These are phyloP conservation scores for Xylariaceae sp. DNA, from an alignment of 2,329 filamentous ascomycete species.

Conservation along the genomic window DNA sequence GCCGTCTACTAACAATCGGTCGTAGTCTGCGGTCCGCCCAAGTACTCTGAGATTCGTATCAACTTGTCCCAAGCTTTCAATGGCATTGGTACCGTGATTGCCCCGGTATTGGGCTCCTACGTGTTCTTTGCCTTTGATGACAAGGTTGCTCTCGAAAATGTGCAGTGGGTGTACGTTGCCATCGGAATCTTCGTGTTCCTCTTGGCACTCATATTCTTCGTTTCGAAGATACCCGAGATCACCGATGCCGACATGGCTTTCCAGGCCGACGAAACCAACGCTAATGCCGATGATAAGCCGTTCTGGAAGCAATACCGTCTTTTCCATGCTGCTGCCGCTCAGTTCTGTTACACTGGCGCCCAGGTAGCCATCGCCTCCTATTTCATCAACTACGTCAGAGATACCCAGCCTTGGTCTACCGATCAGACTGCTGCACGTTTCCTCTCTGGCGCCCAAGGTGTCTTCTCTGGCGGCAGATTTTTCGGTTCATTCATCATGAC, in stretches of 20 bases:
- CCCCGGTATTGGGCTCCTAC: constrained; percentile 66
- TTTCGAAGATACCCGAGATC: constrained; percentile 65
- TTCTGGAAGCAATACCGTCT: constrained; percentile 67
- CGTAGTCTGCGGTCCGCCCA: constrained; percentile 57
- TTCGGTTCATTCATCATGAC: constrained; percentile 62
- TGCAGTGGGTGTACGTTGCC: constrained; percentile 72
- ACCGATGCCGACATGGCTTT: constrained; percentile 61
- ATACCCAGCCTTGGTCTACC: constrained; percentile 50
- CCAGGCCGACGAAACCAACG: constrained; percentile 50
- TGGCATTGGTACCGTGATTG: constrained; percentile 67
- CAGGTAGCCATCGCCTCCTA: constrained; percentile 62
- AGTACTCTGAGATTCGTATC: constrained; percentile 65
- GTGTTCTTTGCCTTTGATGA: constrained; percentile 65
- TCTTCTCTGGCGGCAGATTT: constrained; percentile 69
- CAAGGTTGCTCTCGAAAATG: constrained; percentile 54
- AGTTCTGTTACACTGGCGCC: constrained; percentile 74
- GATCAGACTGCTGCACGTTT: constrained; percentile 56
- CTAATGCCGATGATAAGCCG: constrained; percentile 53
- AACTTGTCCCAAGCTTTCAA: constrained; percentile 75
- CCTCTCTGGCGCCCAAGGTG: constrained; percentile 68
- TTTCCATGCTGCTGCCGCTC: constrained; percentile 69
- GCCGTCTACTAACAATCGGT: constrained; percentile 10
- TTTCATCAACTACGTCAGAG: constrained; percentile 69
- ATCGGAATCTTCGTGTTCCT: constrained; percentile 67
- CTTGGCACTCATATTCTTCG: constrained; percentile 61